Percentiles rank a stretch among this genome's conserved stretches.
Evolutionary conservation across 2,329 filamentous ascomycete genomes (phyloP).

Genomic region (Aspergillus spinulosporus): DNA sequence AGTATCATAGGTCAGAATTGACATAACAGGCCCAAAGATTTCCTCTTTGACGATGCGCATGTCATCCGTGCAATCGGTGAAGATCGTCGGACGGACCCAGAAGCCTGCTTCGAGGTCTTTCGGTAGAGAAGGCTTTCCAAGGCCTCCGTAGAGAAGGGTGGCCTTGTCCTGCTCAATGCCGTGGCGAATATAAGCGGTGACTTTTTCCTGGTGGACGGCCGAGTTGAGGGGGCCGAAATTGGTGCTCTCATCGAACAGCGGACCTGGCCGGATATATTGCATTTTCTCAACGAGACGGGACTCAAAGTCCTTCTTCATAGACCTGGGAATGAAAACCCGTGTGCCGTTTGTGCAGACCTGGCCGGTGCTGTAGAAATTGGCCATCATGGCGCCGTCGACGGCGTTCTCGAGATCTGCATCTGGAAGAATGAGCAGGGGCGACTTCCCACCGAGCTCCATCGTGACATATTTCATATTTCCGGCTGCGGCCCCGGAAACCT

Average conservation of each 20-base stretch:
- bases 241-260: conserved; percentile 68
- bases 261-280: conserved; percentile 66
- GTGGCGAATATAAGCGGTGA: conserved; percentile 72
- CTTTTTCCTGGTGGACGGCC: conserved; percentile 72
- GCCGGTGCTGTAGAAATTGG: conserved; percentile 87
- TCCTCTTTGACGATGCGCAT: conserved; percentile 82
- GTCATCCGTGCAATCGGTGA: conserved; percentile 78
- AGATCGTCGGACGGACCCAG: conserved; percentile 82
- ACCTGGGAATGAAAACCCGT: conserved; percentile 74
- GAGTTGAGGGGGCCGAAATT: conserved; percentile 86
- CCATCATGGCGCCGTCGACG: conserved; percentile 89
- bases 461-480: conserved; percentile 85
- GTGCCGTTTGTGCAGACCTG: conserved; percentile 95
- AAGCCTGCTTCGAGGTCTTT: conserved; percentile 62
- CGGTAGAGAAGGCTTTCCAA: conserved; percentile 57
- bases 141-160: conserved; percentile 70
- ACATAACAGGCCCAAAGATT: conserved; percentile 87
- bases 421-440: conserved; percentile 74
- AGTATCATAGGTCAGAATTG: conserved; percentile 70
- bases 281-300: conserved; percentile 69
- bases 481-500: conserved; percentile 74
- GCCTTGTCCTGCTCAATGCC: conserved; percentile 73
- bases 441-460: conserved; percentile 90
- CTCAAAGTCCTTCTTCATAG: conserved; percentile 69
- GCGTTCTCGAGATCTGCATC: conserved; percentile 76